phyloP scores from a whole-genome alignment of 1,139 yeast species.

The Hansenula lynferdii region DNA sequence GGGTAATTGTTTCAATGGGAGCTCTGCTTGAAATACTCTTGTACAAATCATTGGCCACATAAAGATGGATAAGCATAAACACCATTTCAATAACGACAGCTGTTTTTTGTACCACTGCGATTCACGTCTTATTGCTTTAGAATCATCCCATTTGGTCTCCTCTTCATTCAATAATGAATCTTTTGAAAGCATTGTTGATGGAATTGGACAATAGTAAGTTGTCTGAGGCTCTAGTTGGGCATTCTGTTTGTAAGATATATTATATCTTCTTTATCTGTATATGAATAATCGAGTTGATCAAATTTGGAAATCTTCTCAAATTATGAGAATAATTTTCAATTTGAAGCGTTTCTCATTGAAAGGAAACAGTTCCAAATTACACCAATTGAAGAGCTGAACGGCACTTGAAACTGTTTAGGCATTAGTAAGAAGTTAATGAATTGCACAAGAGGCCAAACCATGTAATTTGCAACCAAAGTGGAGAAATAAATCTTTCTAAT shows the following conservation, averaged over 20 bases:
- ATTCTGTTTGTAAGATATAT: too few relatives aligned
- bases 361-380: constrained; percentile 68
- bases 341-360: constrained; percentile 44
- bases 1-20: neutral
- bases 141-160: too few relatives aligned
- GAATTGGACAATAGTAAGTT: too few relatives aligned
- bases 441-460: constrained; percentile 96
- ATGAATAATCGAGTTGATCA: too few relatives aligned
- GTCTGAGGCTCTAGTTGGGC: too few relatives aligned
- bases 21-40: neutral
- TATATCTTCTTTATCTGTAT: too few relatives aligned
- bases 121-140: too few relatives aligned
- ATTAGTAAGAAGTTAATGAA: constrained; percentile 79
- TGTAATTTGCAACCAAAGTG: constrained; percentile 73
- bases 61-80: neutral
- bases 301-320: too few relatives aligned
- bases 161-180: too few relatives aligned
- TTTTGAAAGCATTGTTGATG: too few relatives aligned
- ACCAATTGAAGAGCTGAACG: constrained; percentile 69
- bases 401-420: constrained; percentile 81
- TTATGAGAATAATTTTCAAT: too few relatives aligned
- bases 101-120: too few relatives aligned
- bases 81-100: neutral
- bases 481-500: constrained; percentile 63
- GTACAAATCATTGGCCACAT: neutral